Percentiles rank a stretch among this genome's conserved stretches.
Evolutionary conservation across 1,284 basidiomycete species (phyloP).

Genomic region (Moesziomyces globuligerus): DNA sequence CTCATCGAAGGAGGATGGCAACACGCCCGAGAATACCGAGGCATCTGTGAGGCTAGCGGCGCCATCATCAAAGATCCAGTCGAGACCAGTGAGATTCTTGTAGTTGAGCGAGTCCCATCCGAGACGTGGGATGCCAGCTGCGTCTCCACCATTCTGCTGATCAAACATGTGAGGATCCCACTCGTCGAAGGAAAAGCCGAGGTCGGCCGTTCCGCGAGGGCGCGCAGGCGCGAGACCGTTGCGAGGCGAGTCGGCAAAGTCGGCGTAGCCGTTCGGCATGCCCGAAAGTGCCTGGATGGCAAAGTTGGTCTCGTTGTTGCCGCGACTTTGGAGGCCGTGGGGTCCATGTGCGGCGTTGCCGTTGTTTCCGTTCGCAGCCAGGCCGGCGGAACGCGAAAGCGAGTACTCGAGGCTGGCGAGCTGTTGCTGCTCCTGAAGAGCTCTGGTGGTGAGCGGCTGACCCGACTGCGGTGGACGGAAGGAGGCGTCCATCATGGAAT

Average conservation of each 20-base stretch:
- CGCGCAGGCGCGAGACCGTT: neutral
- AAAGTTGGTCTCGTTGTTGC: neutral
- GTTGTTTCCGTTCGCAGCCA: neutral
- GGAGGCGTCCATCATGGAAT: neutral
- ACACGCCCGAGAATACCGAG: conserved; percentile 7
- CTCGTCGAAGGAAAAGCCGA: conserved; percentile 1
- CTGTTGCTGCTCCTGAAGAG: conserved; percentile 10
- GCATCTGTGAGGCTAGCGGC: conserved; percentile 13
- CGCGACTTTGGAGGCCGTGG: neutral
- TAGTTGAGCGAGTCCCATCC: conserved; percentile 9
- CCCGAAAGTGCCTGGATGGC: neutral
- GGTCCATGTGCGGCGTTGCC: neutral
- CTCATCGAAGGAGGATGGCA: conserved; percentile 3
- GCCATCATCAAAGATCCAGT: conserved; percentile 25
- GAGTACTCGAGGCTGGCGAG: conserved; percentile 2
- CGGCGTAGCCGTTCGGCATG: neutral
- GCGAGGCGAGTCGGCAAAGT: neutral
- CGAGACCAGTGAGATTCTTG: conserved; percentile 20
- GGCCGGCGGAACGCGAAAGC: neutral
- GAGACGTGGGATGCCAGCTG: neutral
- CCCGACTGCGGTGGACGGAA: neutral
- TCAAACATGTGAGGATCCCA: conserved; percentile 7
- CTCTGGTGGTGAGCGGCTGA: conserved; percentile 3
- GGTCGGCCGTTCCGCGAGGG: neutral
- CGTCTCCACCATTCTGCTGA: conserved; percentile 1